These are phyloP conservation scores for Crataegus laevigata DNA, from an alignment of 306 rosid species.

Conservation along the genomic window DNA sequence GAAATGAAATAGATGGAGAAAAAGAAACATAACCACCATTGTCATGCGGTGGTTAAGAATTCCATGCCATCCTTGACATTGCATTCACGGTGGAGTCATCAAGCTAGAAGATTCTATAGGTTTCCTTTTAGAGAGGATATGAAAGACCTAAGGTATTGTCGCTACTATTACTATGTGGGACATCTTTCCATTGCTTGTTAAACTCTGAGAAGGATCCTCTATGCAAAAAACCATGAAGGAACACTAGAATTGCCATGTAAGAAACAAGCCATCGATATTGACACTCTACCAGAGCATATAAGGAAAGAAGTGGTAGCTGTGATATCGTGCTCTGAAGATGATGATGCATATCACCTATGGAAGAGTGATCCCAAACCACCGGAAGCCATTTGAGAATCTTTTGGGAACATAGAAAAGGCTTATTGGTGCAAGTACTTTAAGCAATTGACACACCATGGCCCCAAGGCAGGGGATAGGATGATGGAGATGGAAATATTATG, in stretches of 20 bases:
- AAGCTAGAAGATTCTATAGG: background rate
- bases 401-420: background rate
- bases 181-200: background rate
- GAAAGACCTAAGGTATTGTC: background rate
- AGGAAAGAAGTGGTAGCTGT: too few relatives aligned
- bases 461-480: background rate
- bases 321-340: background rate
- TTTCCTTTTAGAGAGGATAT: background rate
- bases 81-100: background rate
- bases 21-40: background rate
- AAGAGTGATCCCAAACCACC: background rate
- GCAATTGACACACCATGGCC: background rate
- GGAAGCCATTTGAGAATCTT: background rate
- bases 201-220: background rate
- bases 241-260: too few relatives aligned
- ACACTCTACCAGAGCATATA: accelerated
- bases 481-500: too few relatives aligned
- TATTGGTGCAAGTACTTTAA: background rate
- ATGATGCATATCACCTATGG: background rate
- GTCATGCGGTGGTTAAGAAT: background rate
- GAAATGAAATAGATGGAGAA: background rate
- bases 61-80: background rate
- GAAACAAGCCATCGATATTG: background rate
- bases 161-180: background rate
- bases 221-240: background rate